Percentiles rank a stretch among this genome's conserved stretches.
phyloP scores from a whole-genome alignment of 257 asterid species.

The Nicotiana tabacum region DNA sequence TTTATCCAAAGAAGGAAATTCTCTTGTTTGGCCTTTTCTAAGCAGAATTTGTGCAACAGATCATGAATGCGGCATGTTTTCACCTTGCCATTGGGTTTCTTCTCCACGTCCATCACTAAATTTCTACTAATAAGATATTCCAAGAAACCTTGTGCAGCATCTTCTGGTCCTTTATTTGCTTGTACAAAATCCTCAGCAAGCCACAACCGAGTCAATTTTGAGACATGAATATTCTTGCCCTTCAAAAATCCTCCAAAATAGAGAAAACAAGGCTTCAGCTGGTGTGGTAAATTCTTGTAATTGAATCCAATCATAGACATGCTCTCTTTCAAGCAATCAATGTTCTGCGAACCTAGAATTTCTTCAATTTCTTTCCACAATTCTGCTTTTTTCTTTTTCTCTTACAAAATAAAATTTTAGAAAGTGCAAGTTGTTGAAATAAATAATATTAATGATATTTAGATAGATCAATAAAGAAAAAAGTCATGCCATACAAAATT shows the following conservation, averaged over 20 bases:
- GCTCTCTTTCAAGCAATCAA: background rate
- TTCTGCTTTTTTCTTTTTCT: background rate
- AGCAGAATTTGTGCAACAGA: background rate
- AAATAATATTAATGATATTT: too few relatives aligned
- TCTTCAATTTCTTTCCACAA: background rate
- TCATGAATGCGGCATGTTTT: background rate
- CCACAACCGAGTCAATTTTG: slow-evolving; percentile 3
- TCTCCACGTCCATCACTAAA: background rate
- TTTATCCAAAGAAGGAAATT: background rate
- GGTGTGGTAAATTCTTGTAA: background rate
- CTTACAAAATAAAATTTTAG: too few relatives aligned
- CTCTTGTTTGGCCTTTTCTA: slow-evolving; percentile 6
- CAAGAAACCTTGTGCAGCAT: background rate
- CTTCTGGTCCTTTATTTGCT: background rate
- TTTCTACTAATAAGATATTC: background rate
- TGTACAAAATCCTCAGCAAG: slow-evolving; percentile 5
- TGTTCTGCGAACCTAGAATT: background rate
- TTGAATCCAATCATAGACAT: background rate
- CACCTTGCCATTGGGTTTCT: background rate
- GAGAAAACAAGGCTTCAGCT: slow-evolving; percentile 9
- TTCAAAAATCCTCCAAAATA: slow-evolving; percentile 8
- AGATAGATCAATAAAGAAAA: too few relatives aligned
- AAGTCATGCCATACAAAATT: too few relatives aligned
- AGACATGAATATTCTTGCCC: background rate
- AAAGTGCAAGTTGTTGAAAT: too few relatives aligned